phyloP scores from a whole-genome alignment of 2,329 filamentous ascomycete species.

The Fusarium nodosum region DNA sequence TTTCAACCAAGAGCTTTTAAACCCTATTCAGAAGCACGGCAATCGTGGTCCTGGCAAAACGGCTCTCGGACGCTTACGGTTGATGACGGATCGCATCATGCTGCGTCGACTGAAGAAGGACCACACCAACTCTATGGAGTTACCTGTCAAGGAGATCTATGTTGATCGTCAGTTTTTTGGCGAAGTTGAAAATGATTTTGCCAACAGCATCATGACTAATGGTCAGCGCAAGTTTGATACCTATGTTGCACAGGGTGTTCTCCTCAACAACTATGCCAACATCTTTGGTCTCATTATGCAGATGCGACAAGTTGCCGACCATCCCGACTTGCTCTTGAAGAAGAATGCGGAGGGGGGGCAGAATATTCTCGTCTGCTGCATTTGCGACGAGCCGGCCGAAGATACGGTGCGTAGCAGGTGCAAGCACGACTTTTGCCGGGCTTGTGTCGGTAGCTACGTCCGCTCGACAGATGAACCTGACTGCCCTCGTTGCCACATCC shows the following conservation, averaged over 20 bases:
- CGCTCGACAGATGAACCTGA: constrained; percentile 81
- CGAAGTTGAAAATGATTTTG: constrained; percentile 95
- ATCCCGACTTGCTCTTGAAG: constrained; percentile 93
- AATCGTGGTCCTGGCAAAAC: constrained; percentile 54
- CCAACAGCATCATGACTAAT: constrained; percentile 94
- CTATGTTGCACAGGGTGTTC: constrained; percentile 92
- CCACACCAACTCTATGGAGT: constrained; percentile 93
- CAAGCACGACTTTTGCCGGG: constrained; percentile 78
- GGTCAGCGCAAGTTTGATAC: constrained; percentile 92
- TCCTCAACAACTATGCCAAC: constrained; percentile 98
- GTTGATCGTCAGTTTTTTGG: constrained; percentile 97
- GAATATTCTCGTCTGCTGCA: constrained; percentile 90
- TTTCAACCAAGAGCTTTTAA: constrained; percentile 95
- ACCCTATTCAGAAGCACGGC: constrained; percentile 78
- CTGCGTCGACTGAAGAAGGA: constrained; percentile 94
- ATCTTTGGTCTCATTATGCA: constrained; percentile 99
- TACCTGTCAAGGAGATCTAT: constrained; percentile 93
- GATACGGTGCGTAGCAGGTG: constrained; percentile 93
- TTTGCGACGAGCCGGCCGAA: constrained; percentile 96
- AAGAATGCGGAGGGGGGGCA: constrained; percentile 88
- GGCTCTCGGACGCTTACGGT: constrained; percentile 60
- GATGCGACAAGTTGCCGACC: constrained; percentile 97
- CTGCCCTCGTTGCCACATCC: constrained; percentile 93
- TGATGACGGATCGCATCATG: constrained; percentile 96
- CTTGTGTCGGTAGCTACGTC: constrained; percentile 68